Base-by-base conservation (phyloP, 2,329 filamentous ascomycete species). In the Sarocladiaceae sp. region DNA sequence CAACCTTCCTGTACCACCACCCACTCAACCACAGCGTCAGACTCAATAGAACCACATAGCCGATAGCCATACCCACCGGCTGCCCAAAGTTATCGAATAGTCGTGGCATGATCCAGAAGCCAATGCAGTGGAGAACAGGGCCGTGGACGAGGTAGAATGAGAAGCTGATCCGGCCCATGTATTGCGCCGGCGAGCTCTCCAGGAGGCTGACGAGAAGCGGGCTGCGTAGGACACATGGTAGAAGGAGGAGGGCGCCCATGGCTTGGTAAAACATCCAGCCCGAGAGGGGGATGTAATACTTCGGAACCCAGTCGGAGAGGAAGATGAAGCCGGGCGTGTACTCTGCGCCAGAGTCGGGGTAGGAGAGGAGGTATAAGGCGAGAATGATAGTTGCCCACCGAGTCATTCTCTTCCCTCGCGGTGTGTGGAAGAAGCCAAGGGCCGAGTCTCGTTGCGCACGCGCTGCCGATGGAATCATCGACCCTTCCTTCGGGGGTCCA, bases 71-170 rank as follows among this genome's bases (percentile, higher is more conserved):
- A 0, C 65, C 69, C 1, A 55, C 55, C 2, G 53, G 52, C 17
- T 58, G 56, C 4, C 68, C 68, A 13, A 72, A 61, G 12, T 51
- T 57, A 18, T 72, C 69, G 39, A 72, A 72, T 2, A 72, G 57
- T 8, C 68, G 57, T 4, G 70, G 70, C 69, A 72, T 71, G 39
- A 89, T 47, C 54, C 84, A 73, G 62, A 88, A 82, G 35, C 82
- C 83, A 4, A 86, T 54, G 2, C 73, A 73, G 70, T 76, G 79
- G 4, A 87, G 64, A 1, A 87, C 66, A 0, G 83, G 83, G 0
- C 83, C 83, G 59, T 72, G 70, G 4, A 72, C 60, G 4, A 72
- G 67, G 53, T 72, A 72, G n/a, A 72, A 57, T 1, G 68, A 70
- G 60, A 72, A 72, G 54, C 68, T 71, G 53, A 72, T 60, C 44